These are phyloP conservation scores for Fragaria nilgerrensis DNA, from an alignment of 306 rosid species.

Conservation along the genomic window DNA sequence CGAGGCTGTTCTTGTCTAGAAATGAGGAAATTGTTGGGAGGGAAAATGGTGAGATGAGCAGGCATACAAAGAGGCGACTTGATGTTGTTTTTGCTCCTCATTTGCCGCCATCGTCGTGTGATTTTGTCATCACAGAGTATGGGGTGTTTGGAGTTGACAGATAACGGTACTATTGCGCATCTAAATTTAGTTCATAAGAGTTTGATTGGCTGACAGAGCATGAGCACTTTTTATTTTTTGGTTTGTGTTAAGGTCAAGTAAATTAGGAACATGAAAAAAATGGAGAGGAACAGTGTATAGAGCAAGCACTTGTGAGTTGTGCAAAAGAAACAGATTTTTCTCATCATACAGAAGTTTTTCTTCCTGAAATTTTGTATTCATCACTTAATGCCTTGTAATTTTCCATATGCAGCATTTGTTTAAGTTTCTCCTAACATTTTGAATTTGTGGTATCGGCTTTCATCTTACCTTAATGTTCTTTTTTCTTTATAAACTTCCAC, in stretches of 20 bases:
- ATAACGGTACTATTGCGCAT: background rate
- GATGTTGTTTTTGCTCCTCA: slow-evolving; percentile 80
- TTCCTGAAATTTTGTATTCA: background rate
- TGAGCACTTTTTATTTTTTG: background rate
- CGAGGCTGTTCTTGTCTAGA: slow-evolving; percentile 71
- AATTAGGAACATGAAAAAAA: background rate
- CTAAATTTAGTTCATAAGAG: background rate
- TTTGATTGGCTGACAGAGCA: background rate
- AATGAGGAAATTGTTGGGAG: slow-evolving; percentile 36
- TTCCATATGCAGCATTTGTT: background rate
- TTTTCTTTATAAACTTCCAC: background rate
- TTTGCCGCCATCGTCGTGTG: slow-evolving; percentile 53
- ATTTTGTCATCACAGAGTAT: slow-evolving; percentile 33
- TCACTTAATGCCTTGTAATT: background rate
- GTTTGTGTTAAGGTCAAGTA: background rate
- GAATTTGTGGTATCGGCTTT: background rate
- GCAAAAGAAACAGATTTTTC: background rate
- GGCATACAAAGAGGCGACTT: slow-evolving; percentile 45
- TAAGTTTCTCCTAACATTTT: background rate
- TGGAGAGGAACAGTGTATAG: background rate
- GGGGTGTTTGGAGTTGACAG: slow-evolving; percentile 45
- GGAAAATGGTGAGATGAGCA: background rate
- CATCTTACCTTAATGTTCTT: background rate
- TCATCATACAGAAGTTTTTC: background rate
- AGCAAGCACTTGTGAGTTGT: background rate